phyloP scores from a whole-genome alignment of 192 early-diverging fungal genomes.

The Pecoramyces ruminantium region DNA sequence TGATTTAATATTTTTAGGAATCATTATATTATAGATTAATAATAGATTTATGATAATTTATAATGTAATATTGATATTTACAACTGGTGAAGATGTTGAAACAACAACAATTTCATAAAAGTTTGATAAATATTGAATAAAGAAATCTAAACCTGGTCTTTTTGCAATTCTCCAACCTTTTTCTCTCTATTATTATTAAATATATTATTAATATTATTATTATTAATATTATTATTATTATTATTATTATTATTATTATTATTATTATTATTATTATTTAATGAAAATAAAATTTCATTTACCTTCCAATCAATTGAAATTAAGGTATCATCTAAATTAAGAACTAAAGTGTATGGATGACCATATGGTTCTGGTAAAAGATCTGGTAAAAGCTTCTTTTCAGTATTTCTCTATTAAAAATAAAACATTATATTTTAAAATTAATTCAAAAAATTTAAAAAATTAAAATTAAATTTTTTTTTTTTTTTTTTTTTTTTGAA shows the following conservation, averaged over 20 bases:
- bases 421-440: no score
- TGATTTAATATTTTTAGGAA: no score
- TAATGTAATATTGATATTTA: constrained; percentile 11
- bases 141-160: constrained; percentile 89
- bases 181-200: constrained; percentile 49
- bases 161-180: constrained; percentile 93
- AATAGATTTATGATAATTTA: no score
- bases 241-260: no score
- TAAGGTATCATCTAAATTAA: constrained; percentile 88
- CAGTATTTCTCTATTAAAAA: neutral
- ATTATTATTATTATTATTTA: no score
- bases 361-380: constrained; percentile 69
- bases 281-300: constrained; percentile 1
- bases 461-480: no score
- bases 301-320: constrained; percentile 86
- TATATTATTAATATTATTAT: no score
- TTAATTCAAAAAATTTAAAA: no score
- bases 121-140: constrained; percentile 73
- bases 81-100: constrained; percentile 69
- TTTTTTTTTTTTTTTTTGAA: no score
- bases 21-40: no score
- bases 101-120: constrained; percentile 95
- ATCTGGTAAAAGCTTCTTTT: constrained; percentile 81
- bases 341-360: constrained; percentile 78
- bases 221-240: no score